These are phyloP conservation scores for Penstemon newberryi DNA, from an alignment of 257 asterid species.

Conservation along the genomic window DNA sequence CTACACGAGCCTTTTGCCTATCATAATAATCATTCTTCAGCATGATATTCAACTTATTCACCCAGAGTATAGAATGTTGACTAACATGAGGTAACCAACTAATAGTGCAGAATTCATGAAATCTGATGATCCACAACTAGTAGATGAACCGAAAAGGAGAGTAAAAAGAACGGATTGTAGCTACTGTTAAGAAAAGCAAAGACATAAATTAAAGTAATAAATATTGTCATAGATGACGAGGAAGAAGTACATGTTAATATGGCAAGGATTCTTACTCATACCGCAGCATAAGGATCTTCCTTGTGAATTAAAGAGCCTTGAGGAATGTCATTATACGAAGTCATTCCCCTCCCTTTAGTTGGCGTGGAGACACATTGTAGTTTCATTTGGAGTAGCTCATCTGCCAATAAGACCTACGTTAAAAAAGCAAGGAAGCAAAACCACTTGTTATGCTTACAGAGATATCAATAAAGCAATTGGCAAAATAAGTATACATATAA, in stretches of 20 bases:
- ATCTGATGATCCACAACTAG: background rate
- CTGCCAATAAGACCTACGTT: slow-evolving; percentile 82
- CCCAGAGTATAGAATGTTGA: slow-evolving; percentile 15
- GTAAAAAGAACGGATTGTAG: background rate
- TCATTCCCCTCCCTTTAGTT: slow-evolving; percentile 83
- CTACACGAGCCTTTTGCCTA: slow-evolving; percentile 16
- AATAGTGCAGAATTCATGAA: background rate
- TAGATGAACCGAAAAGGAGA: background rate
- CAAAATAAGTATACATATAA: slow-evolving; percentile 13
- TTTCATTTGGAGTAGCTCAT: slow-evolving; percentile 52
- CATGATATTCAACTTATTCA: slow-evolving; percentile 4
- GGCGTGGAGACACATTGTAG: slow-evolving; percentile 48
- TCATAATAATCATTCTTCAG: slow-evolving; percentile 3
- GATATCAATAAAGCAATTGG: slow-evolving; percentile 2
- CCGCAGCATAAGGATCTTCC: slow-evolving; percentile 95
- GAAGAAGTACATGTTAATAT: background rate
- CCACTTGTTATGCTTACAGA: slow-evolving; percentile 28
- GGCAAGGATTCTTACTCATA: slow-evolving; percentile 32
- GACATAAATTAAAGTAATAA: background rate
- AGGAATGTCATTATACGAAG: slow-evolving; percentile 53
- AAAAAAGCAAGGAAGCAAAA: slow-evolving; percentile 46
- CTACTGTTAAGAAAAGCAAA: background rate
- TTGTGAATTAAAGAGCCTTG: slow-evolving; percentile 70
- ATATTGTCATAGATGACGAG: slow-evolving; percentile 4
- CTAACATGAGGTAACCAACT: slow-evolving; percentile 1